These are phyloP conservation scores for Eucalyptus melliodora DNA, from an alignment of 345 rosid genomes.

Conservation along the genomic window DNA sequence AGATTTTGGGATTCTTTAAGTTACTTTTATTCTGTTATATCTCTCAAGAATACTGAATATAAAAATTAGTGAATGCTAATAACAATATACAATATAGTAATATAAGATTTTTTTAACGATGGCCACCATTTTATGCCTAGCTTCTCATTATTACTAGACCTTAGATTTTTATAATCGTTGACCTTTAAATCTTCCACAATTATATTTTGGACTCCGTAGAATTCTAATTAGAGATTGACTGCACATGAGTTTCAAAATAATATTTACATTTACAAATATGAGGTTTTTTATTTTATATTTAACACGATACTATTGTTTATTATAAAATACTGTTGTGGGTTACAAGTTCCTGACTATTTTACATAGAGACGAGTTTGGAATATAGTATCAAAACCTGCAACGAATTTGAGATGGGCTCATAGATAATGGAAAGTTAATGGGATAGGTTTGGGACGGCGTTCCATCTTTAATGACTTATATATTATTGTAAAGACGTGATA, in stretches of 20 bases:
- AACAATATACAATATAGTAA: neutral
- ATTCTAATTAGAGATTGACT: neutral
- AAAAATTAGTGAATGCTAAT: neutral
- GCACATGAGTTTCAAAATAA: neutral
- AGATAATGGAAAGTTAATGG: neutral
- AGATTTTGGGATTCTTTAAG: neutral
- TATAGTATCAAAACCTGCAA: neutral
- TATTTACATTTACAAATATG: neutral
- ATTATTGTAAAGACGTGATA: neutral
- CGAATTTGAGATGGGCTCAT: neutral
- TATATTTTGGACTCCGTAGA: neutral
- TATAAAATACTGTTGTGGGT: neutral
- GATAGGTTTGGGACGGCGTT: rapidly evolving
- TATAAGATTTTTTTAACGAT: neutral
- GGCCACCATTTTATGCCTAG: neutral
- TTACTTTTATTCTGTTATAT: neutral
- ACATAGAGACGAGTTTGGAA: neutral
- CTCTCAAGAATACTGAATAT: conserved; percentile 40
- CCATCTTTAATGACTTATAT: neutral
- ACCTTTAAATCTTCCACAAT: neutral
- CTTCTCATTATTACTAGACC: neutral
- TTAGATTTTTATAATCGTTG: neutral
- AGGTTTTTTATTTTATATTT: neutral
- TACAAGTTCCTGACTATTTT: neutral
- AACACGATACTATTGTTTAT: neutral